These are phyloP conservation scores for Thinopyrum elongatum DNA, from an alignment of 176 grass and related monocot species.

Conservation along the genomic window DNA sequence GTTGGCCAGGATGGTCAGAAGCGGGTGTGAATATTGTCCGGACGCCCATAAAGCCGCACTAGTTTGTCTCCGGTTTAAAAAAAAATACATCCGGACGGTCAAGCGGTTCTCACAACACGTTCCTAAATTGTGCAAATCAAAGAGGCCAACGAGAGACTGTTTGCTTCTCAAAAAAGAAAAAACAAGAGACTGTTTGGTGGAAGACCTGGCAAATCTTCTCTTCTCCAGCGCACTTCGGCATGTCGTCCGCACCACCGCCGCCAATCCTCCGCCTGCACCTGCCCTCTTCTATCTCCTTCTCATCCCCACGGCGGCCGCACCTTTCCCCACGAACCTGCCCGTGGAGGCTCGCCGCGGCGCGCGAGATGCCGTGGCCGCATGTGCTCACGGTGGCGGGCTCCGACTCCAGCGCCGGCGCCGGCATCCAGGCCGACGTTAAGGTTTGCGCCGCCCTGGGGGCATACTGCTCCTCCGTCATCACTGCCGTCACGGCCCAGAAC, in stretches of 20 bases:
- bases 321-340: not conserved
- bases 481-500: slow-evolving; percentile 93
- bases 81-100: too few relatives aligned
- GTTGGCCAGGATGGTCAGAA: too few relatives aligned
- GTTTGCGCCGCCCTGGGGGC: slow-evolving; percentile 76
- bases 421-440: slow-evolving; percentile 92
- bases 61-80: too few relatives aligned
- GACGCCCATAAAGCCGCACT: too few relatives aligned
- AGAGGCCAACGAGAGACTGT: too few relatives aligned
- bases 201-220: too few relatives aligned
- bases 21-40: too few relatives aligned
- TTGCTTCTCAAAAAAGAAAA: too few relatives aligned
- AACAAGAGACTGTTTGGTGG: too few relatives aligned
- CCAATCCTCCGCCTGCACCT: not conserved
- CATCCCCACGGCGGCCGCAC: not conserved
- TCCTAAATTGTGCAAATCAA: too few relatives aligned
- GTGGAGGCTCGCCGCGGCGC: not conserved
- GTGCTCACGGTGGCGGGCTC: slow-evolving; percentile 90
- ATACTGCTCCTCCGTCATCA: slow-evolving; percentile 88
- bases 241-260: slow-evolving; percentile 9
- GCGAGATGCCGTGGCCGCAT: slow-evolving; percentile 50
- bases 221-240: not conserved
- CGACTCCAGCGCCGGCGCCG: slow-evolving; percentile 85
- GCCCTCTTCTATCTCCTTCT: not conserved
- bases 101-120: too few relatives aligned